Base-by-base conservation (phyloP, 495 filamentous ascomycete species). In the Endocarpon pusillum region DNA sequence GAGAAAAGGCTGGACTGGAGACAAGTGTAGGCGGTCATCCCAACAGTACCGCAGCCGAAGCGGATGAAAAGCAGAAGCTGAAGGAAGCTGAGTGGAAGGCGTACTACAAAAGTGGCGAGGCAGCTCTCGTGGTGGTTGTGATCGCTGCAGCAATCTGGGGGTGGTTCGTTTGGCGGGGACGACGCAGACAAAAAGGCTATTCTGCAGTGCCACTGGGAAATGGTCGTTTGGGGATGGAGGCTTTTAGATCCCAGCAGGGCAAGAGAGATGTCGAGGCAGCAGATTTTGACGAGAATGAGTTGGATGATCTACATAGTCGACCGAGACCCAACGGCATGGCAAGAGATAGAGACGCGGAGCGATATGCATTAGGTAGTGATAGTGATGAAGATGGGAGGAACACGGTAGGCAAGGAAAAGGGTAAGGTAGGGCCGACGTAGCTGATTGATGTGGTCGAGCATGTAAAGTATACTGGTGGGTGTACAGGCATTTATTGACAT, bases 1-100 rank as follows among this genome's bases (percentile, higher is more conserved):
- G 89, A 12, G 82, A 93, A 51, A 89, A 92, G 43, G 39, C 62
- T 6, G 77, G 76, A 3, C 70, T 73, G 19, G 71, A 86, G 43
- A 87, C 81, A 1, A 79, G 78, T 10, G 87, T 94, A 15, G 86
- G 89, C 25, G 83, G 78, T 19, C 81, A 91, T 45, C 70, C 85
- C 10, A 91, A 85, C 50, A 78, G 73, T 37, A 81, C 78, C 3
- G 63, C 61, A 3, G 77, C 77, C 10, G 68, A 81, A 42, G 61
- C 87, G 45, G 69, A 70, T 14, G 76, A 85, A 53, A 66, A 78
- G 42, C 64, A 72, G 38, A 81, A 80, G 51, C 53, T 94, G 10
- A 75, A 87, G 43, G 70, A 81, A 15, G 84, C 89, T 6, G 82
- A 86, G 46, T 89, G 85, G 81, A 71, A 76, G 22, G 89, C 89